These are phyloP conservation scores for Aethionema arabicum DNA, from an alignment of 345 rosid genomes.

Conservation along the genomic window DNA sequence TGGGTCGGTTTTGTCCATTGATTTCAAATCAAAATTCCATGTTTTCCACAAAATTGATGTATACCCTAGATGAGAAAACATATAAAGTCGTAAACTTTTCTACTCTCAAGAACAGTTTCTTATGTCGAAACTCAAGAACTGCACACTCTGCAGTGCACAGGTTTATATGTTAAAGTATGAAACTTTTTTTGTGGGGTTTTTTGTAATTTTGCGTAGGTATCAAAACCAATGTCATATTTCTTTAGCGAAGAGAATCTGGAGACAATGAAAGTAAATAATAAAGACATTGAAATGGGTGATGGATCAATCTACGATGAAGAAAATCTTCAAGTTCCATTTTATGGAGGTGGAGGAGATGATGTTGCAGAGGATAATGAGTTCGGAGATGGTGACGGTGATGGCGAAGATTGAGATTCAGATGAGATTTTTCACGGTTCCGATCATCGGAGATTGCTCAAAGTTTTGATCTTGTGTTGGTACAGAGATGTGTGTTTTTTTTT, in stretches of 20 bases:
- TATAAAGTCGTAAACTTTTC: too few species aligned
- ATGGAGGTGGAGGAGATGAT: constrained; percentile 39
- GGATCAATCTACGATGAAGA: constrained; percentile 26
- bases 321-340: constrained; percentile 23
- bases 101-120: too few species aligned
- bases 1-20: too few species aligned
- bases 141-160: background rate
- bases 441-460: too few species aligned
- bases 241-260: constrained; percentile 63
- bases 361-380: constrained; percentile 40
- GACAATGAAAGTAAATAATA: constrained; percentile 39
- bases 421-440: background rate
- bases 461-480: too few species aligned
- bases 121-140: too few species aligned
- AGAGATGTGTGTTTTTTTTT: too few species aligned
- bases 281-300: constrained; percentile 34
- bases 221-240: constrained; percentile 65
- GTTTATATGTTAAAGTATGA: background rate
- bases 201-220: constrained; percentile 51
- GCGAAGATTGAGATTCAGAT: constrained; percentile 32
- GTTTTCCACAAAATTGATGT: too few species aligned
- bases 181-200: background rate
- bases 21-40: too few species aligned
- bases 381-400: constrained; percentile 48
- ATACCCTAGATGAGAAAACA: too few species aligned